Conservation (phyloP, 1,284 basidiomycete genomes). For the Rhizoctonia solani region DNA sequence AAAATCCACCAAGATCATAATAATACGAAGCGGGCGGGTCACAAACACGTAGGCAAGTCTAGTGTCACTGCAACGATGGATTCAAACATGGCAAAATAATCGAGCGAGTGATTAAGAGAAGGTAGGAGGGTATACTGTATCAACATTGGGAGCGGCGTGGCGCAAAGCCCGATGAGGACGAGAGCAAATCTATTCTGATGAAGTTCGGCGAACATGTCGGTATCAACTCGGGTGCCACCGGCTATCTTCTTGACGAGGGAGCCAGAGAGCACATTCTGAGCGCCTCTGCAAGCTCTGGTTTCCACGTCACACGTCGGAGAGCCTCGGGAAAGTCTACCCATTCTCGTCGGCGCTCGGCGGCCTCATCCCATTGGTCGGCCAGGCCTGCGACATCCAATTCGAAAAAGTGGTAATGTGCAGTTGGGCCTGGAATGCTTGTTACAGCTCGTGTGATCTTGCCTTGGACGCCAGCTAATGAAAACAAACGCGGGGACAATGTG, state of each 20-base stretch:
- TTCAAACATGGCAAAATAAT: not conserved
- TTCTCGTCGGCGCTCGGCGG: constrained; percentile 72
- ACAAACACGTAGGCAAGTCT: constrained; percentile 27
- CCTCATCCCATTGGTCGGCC: constrained; percentile 76
- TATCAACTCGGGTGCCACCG: not conserved
- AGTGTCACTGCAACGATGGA: not conserved
- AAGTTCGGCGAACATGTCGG: constrained; percentile 3
- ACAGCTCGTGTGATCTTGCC: constrained; percentile 77
- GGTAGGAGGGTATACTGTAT: constrained; percentile 19
- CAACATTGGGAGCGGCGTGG: not conserved
- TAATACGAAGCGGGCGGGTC: too few relatives aligned
- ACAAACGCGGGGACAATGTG: constrained; percentile 30
- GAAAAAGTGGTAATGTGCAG: constrained; percentile 82
- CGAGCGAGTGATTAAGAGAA: constrained; percentile 9
- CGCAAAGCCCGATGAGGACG: too few relatives aligned
- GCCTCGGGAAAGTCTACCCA: constrained; percentile 86
- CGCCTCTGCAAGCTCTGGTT: constrained; percentile 72
- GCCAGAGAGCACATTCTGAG: constrained; percentile 69
- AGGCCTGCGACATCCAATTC: constrained; percentile 76
- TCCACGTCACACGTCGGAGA: constrained; percentile 71
- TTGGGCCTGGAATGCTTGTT: constrained; percentile 72
- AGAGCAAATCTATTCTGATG: constrained; percentile 20
- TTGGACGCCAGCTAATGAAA: constrained; percentile 68
- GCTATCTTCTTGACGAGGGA: constrained; percentile 41
- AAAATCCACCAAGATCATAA: too few relatives aligned